A percentile compares a stretch with the other conserved stretches of the same genome.
phyloP scores from a whole-genome alignment of 2,329 filamentous ascomycete genomes.

The Colletotrichum horii region DNA sequence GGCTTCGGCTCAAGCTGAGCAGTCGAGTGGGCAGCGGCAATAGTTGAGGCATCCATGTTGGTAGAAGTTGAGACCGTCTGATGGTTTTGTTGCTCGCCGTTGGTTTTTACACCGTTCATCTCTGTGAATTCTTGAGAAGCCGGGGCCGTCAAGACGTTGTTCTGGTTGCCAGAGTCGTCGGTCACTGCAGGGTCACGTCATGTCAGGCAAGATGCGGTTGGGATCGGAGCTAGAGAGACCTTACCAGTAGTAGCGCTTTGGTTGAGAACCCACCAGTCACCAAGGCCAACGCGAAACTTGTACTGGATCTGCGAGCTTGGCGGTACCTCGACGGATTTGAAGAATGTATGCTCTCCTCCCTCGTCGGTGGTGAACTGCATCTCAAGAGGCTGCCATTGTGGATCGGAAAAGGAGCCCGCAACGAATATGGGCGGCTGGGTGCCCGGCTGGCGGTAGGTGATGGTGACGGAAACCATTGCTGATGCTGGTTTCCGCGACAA shows the following conservation, averaged over 20 bases:
- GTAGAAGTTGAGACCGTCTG: neutral
- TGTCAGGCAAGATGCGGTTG: neutral
- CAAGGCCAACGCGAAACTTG: conserved; percentile 72
- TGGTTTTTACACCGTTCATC: conserved; percentile 1
- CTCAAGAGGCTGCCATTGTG: conserved; percentile 70
- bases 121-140: neutral
- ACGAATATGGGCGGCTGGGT: conserved; percentile 72
- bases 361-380: conserved; percentile 62
- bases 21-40: neutral
- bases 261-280: conserved; percentile 74
- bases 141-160: conserved; percentile 47
- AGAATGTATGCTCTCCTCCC: conserved; percentile 63
- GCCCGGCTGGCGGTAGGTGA: conserved; percentile 66
- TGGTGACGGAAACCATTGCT: conserved; percentile 48
- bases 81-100: neutral
- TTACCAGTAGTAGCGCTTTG: conserved; percentile 65
- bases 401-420: conserved; percentile 71
- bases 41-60: neutral
- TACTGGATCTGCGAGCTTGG: conserved; percentile 71
- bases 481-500: neutral
- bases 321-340: conserved; percentile 58
- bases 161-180: conserved; percentile 52
- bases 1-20: conserved; percentile 26
- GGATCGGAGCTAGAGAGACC: conserved; percentile 21
- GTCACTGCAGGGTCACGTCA: conserved; percentile 31